Percentiles rank a stretch among this genome's conserved stretches.
These are phyloP conservation scores for Castanea crenata DNA, from an alignment of 306 rosid species.

Conservation along the genomic window DNA sequence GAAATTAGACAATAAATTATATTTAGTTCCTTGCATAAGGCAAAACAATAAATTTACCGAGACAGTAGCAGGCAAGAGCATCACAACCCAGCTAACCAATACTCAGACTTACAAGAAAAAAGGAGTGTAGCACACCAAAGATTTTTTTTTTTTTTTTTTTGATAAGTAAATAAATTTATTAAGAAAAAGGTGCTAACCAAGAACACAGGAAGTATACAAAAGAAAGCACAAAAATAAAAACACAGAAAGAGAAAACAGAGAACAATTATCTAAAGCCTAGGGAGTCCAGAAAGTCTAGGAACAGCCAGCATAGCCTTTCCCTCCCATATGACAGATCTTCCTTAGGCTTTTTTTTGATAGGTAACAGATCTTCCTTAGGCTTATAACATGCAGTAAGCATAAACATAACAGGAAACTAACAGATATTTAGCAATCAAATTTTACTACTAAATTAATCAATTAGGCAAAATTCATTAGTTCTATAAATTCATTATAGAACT, in stretches of 20 bases:
- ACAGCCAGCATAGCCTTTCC: no score
- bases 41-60: slow-evolving; percentile 14
- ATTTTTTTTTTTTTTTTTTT: no score
- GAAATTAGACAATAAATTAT: slow-evolving; percentile 35
- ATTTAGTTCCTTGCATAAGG: slow-evolving; percentile 20
- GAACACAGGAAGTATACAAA: no score
- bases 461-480: background rate
- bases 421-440: background rate
- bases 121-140: background rate
- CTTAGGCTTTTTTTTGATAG: no score
- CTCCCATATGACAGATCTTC: background rate
- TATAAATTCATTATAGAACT: background rate
- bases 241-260: no score
- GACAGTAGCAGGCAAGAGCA: background rate
- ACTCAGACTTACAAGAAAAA: slow-evolving; percentile 9
- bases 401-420: background rate
- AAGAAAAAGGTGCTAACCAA: no score
- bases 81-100: background rate
- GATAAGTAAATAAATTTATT: no score
- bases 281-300: no score
- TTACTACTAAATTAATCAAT: background rate
- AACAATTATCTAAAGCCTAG: no score
- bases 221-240: no score
- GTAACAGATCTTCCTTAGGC: background rate
- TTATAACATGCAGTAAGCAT: background rate